Base-by-base conservation (phyloP, 2,329 filamentous ascomycete species). In the Lasiodiplodia gonubiensis region DNA sequence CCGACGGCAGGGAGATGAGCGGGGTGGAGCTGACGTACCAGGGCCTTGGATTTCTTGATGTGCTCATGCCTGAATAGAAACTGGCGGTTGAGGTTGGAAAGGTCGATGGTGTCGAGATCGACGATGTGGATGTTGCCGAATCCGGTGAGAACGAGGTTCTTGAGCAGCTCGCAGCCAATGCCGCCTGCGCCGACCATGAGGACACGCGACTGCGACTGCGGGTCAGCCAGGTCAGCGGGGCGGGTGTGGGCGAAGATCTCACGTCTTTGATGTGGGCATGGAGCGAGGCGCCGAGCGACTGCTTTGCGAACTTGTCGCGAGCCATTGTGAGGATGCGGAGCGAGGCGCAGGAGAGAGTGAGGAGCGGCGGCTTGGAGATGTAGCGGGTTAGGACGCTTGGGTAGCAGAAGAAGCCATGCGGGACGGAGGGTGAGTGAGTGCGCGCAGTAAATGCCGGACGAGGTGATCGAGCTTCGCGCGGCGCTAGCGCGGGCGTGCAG, bases 1-100 rank as follows among this genome's bases (percentile, higher is more conserved):
- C 7, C 18, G 12, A 12, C 10, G n/a, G 12, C 37, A 23, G n/a
- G 27, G 5, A 25, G 4, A 7, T 5, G 42, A 42, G 8, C 12
- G 4, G 33, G 12, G 4, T 3, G 25, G n/a, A n/a, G 12, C 64
- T 2, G 55, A 81, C 88, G 70, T 84, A 95, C 94, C 81, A 97
- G 81, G 63, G 95, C 94, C 78, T 99, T 99, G 1, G 94, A 89
- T 79, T 97, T 97, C 80, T 97, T 98, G 80, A 99, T 98, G 76
- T 99, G 95, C 78, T 98, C 94, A 74, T 94, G 91, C 69, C 94
- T 88, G 80, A 99, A 99, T 57, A 99, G 89, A 75, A 99, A 99
- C 79, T 99, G 95, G 66, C 95, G 92, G 74, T 99, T 99, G 61
- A 99, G 86, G 77, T 99, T 99, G 81, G 93, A 97, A 25, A 99